Percentiles rank a stretch among this genome's conserved stretches.
These are phyloP conservation scores for Plasmodium yoelii DNA, from an alignment of 169 alveolate species.

Conservation along the genomic window DNA sequence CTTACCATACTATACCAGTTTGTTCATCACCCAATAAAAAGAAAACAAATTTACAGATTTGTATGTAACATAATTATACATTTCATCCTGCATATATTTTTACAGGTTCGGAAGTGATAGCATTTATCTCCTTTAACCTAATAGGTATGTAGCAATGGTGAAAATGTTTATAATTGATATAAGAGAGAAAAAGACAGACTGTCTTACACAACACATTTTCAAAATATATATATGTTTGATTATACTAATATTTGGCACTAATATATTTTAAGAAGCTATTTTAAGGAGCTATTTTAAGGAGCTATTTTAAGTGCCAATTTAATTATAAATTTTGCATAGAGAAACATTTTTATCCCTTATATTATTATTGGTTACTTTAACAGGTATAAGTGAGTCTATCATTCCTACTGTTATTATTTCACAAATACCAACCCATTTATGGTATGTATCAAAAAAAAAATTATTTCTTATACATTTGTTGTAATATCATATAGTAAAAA, in stretches of 20 bases:
- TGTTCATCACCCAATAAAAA: neutral
- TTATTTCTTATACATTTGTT: neutral
- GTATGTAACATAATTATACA: neutral
- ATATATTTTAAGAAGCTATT: neutral
- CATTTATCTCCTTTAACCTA: conserved; percentile 61
- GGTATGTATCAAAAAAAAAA: conserved; percentile 15
- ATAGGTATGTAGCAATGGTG: conserved; percentile 11
- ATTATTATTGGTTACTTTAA: neutral
- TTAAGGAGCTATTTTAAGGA: neutral
- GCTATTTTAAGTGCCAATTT: too few relatives aligned
- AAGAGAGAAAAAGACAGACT: too few relatives aligned
- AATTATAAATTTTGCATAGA: too few relatives aligned
- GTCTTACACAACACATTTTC: neutral
- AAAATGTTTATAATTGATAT: too few relatives aligned
- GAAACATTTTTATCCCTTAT: too few relatives aligned
- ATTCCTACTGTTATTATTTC: conserved; percentile 74
- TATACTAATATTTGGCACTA: neutral
- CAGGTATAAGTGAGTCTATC: conserved; percentile 74
- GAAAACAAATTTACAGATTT: neutral
- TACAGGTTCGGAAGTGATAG: conserved; percentile 60
- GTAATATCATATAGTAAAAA: neutral
- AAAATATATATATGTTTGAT: conserved; percentile 2
- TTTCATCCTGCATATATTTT: neutral
- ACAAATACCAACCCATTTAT: conserved; percentile 73
- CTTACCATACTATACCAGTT: neutral